phyloP scores from a whole-genome alignment of 2,329 filamentous ascomycete species.

The Claviceps monticola region DNA sequence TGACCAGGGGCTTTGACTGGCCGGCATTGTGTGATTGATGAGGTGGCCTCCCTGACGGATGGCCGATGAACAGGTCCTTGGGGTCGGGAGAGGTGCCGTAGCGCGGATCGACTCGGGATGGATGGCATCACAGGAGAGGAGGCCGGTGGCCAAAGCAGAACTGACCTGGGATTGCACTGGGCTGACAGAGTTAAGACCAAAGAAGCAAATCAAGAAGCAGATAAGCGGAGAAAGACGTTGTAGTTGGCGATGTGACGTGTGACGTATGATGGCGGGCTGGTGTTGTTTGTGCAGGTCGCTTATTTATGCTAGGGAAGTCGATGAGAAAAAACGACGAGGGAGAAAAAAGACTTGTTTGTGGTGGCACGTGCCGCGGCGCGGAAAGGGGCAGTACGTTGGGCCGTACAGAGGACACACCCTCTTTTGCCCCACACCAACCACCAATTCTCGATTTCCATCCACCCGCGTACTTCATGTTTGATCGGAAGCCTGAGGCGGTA shows the following conservation, averaged over 20 bases:
- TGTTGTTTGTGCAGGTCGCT: neutral
- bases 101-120: conserved; percentile 1
- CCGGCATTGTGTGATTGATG: neutral
- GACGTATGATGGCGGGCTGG: neutral
- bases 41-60: conserved; percentile 6
- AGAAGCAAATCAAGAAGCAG: neutral
- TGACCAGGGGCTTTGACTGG: neutral
- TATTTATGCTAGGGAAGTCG: neutral
- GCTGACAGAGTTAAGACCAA: neutral
- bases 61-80: conserved; percentile 6
- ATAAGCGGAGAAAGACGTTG: neutral
- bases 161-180: conserved; percentile 4
- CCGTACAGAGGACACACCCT: no score
- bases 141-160: conserved; percentile 6
- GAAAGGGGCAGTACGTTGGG: no score
- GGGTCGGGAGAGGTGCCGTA: conserved; percentile 4
- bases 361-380: neutral
- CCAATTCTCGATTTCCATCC: no score
- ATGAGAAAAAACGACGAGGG: neutral
- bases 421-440: no score
- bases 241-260: neutral
- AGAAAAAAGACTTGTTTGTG: neutral
- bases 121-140: conserved; percentile 4
- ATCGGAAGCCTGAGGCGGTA: no score
- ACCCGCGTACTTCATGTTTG: no score